phyloP scores from a whole-genome alignment of 2,329 filamentous ascomycete genomes.

The Monilinia fructicola region DNA sequence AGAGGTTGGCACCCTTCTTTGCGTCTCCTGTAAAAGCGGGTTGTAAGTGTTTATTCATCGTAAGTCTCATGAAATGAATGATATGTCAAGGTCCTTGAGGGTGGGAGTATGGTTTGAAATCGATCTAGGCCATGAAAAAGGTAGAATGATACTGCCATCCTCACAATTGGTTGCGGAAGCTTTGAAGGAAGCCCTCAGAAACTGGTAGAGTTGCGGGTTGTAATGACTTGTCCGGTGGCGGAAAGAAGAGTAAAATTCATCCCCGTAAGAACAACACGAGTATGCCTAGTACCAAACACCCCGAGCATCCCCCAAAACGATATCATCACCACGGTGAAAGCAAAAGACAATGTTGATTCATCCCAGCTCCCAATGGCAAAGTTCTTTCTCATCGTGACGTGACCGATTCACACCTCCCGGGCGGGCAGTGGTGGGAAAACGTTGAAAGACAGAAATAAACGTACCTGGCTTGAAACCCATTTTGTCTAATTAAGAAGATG shows the following conservation, averaged over 20 bases:
- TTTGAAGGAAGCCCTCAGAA: not conserved
- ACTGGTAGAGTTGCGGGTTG: not conserved
- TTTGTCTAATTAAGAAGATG: conserved; percentile 38
- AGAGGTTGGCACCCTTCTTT: conserved; percentile 97
- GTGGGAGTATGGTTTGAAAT: not conserved
- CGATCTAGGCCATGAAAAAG: not conserved
- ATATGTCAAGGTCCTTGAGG: not conserved
- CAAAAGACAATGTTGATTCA: not conserved
- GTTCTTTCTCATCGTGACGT: conserved; percentile 28
- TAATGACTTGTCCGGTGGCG: not conserved
- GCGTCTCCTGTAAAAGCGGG: conserved; percentile 65
- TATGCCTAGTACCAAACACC: not conserved
- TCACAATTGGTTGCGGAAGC: not conserved
- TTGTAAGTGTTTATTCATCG: not conserved
- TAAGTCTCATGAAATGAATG: not conserved
- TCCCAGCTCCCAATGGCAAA: conserved; percentile 12
- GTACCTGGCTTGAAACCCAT: conserved; percentile 46
- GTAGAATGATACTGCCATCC: not conserved
- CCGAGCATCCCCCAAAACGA: not conserved
- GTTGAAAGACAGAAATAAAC: conserved; percentile 31
- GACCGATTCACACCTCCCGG: conserved; percentile 18
- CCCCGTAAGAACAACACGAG: not conserved
- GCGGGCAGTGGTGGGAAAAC: not conserved
- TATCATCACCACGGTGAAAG: not conserved
- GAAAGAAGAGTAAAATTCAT: not conserved